Evolutionary conservation across 2,329 filamentous ascomycete genomes (phyloP).

Genomic region (Escovopsis weberi): DNA sequence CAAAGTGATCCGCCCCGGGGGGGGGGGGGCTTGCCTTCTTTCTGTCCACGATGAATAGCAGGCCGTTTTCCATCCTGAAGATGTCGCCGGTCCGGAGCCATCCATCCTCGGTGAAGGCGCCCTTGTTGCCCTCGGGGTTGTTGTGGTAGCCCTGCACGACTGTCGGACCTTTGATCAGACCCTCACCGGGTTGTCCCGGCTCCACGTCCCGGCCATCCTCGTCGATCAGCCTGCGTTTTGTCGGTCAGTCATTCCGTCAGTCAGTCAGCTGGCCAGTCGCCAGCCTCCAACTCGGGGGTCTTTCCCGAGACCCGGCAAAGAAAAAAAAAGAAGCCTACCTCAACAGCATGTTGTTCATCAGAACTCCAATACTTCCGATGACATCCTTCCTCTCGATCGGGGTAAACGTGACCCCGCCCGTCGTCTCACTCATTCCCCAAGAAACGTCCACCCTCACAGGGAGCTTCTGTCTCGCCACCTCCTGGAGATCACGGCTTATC

Average conservation of each 20-base stretch:
- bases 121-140: slow-evolving; percentile 49
- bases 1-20: not conserved
- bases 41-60: slow-evolving; percentile 68
- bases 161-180: slow-evolving; percentile 57
- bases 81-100: slow-evolving; percentile 78
- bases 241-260: not conserved
- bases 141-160: slow-evolving; percentile 58
- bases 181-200: slow-evolving; percentile 36
- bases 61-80: slow-evolving; percentile 52
- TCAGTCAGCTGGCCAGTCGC: too few species aligned
- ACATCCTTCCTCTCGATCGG: slow-evolving; percentile 25
- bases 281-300: not conserved
- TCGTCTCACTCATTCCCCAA: slow-evolving; percentile 45
- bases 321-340: slow-evolving; percentile 7
- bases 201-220: slow-evolving; percentile 25
- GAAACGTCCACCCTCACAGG: slow-evolving; percentile 34
- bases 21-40: slow-evolving; percentile 38
- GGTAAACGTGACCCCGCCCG: slow-evolving; percentile 31
- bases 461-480: slow-evolving; percentile 34
- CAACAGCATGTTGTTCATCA: slow-evolving; percentile 16
- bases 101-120: slow-evolving; percentile 35
- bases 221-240: slow-evolving; percentile 20
- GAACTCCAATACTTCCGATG: slow-evolving; percentile 28
- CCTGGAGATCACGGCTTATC: slow-evolving; percentile 38
- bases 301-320: not conserved